phyloP scores from a whole-genome alignment of 768 basidiomycete genomes.

The Phlebiopsis flavidoalba region DNA sequence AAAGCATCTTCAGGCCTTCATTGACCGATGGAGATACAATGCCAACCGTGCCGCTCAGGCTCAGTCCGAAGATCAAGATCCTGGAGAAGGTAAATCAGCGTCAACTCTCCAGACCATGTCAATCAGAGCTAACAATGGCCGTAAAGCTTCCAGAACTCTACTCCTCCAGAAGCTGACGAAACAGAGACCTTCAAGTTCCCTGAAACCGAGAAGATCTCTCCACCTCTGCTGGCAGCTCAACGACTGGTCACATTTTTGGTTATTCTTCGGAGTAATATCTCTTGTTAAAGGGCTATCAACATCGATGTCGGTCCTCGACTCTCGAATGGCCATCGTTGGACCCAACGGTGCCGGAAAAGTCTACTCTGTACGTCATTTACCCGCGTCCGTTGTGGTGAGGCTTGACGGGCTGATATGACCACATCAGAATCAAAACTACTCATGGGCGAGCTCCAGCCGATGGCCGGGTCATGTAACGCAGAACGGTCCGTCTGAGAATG shows the following conservation, averaged over 20 bases:
- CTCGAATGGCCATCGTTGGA: constrained; percentile 91
- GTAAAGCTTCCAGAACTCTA: constrained; percentile 80
- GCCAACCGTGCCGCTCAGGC: constrained; percentile 71
- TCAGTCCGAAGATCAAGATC: constrained; percentile 57
- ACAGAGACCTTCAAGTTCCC: constrained; percentile 96
- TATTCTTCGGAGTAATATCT: constrained; percentile 72
- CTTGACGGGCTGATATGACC: neutral
- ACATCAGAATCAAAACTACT: constrained; percentile 89
- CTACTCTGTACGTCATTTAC: constrained; percentile 57
- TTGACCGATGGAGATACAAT: constrained; percentile 97
- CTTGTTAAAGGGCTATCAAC: constrained; percentile 72
- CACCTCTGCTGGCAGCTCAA: constrained; percentile 90
- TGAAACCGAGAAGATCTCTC: constrained; percentile 95
- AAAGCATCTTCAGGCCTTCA: constrained; percentile 94
- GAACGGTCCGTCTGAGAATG: constrained; percentile 90
- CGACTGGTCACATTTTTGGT: constrained; percentile 86
- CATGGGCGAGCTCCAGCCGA: constrained; percentile 74
- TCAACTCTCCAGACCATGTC: neutral
- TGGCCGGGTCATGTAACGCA: constrained; percentile 78
- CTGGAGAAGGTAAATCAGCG: constrained; percentile 61
- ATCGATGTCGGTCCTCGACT: constrained; percentile 94
- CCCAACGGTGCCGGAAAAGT: constrained; percentile 96
- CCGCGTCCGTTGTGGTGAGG: neutral
- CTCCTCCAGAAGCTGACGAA: constrained; percentile 91
- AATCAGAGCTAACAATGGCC: neutral